These are phyloP conservation scores for Dactylellina drechsleri DNA, from an alignment of 2,329 filamentous ascomycete species.

Conservation along the genomic window DNA sequence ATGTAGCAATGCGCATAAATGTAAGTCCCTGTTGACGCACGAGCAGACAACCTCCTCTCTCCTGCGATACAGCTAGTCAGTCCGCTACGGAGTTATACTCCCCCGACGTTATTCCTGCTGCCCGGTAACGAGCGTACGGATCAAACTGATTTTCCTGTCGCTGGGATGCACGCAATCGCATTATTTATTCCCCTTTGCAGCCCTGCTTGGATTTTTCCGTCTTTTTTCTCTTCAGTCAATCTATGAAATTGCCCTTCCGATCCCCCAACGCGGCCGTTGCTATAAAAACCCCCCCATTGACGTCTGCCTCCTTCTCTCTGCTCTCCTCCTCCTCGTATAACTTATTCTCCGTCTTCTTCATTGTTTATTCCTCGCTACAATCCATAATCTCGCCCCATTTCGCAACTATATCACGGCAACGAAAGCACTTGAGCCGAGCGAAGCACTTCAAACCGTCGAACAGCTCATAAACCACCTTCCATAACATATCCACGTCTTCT, in stretches of 20 bases:
- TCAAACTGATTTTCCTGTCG: slow-evolving; percentile 3
- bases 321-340: slow-evolving; percentile 27
- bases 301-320: slow-evolving; percentile 7
- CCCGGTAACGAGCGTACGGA: slow-evolving; percentile 10
- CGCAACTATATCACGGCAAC: slow-evolving; percentile 30
- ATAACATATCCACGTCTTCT: slow-evolving; percentile 35
- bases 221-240: slow-evolving; percentile 14
- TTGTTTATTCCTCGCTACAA: slow-evolving; percentile 15
- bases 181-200: slow-evolving; percentile 34
- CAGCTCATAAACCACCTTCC: slow-evolving; percentile 35
- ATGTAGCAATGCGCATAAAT: slow-evolving; percentile 1
- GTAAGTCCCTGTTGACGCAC: slow-evolving; percentile 44
- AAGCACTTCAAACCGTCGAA: slow-evolving; percentile 48
- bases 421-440: slow-evolving; percentile 2
- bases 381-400: slow-evolving; percentile 4
- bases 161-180: slow-evolving; percentile 25
- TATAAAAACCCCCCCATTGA: slow-evolving; percentile 48
- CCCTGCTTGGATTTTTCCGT: slow-evolving; percentile 55
- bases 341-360: slow-evolving; percentile 6
- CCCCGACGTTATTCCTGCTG: slow-evolving; percentile 29
- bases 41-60: slow-evolving; percentile 19
- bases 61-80: slow-evolving; percentile 12
- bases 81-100: neutral
- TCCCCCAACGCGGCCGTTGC: slow-evolving; percentile 36
- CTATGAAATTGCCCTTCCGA: slow-evolving; percentile 9